Base-by-base conservation (phyloP, 163 green algal genomes). In the Scenedesmus sp. region DNA sequence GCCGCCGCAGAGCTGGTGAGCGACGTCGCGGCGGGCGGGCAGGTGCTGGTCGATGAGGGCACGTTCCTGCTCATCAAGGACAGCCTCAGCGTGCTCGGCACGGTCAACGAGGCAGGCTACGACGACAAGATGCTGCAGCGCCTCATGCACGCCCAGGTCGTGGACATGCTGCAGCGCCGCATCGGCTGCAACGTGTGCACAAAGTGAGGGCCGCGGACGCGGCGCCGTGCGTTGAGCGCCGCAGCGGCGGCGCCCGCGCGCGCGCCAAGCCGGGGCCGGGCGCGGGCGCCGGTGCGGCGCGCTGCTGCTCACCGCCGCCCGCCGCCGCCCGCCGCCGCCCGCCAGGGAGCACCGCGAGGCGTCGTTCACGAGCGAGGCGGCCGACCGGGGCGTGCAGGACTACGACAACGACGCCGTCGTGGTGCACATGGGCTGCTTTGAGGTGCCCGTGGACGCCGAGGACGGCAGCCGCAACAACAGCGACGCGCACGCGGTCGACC, bases 51-150 rank as follows among this genome's bases (percentile, higher is more conserved):
- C n/a, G 74, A 81, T 45, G 74, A 74, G 62, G 3, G 33, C 29
- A 81, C 74, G 28, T 81, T 81, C 62, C 9, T 36, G 62, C 24
- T 42, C 24, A 36, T 84, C 58, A 84, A 84, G 42, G 63, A 78
- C 60, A 39, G 24, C 22, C 69, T 84, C 17, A 58, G 44, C 36
- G 62, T 72, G 58, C 60, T 84, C 26, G 77, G 77, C 60, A 63
- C 71, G 1, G 64, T 82, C 56, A 64, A 64, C 48, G 48, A 83
- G 24, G 31, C 17, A 13, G 75, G 75, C 42, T 77, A 77, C 47
- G 60, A 83, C 22, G 57, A 83, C 51, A n/a, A 20, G 4, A 17
- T 72, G 54, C 65, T 79, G 44, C 58, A 70, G 71, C 42, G 20
- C 3, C 71, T 77, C 36, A 57, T 62, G 39, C 69, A 77, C 22